Conservation (phyloP, 306 rosid genomes). For the Quercus parvula region DNA sequence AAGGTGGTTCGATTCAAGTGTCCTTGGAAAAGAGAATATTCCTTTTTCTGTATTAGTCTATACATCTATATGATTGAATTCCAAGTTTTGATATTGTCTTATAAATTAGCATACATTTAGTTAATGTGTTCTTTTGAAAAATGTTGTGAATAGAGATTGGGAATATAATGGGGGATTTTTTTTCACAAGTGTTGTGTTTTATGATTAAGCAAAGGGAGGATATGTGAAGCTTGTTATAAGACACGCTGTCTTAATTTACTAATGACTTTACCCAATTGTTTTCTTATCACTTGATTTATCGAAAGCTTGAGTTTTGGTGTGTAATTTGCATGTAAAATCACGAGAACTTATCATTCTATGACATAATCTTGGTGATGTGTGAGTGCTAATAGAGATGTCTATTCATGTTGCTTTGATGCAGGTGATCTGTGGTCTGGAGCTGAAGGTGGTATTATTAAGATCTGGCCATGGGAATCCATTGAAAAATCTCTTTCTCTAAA, state of each 20-base stretch:
- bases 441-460: constrained; percentile 81
- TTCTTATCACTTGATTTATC: neutral
- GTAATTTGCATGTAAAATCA: neutral
- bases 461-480: constrained; percentile 97
- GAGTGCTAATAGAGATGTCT: neutral
- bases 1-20: too few relatives aligned
- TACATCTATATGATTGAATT: too few relatives aligned
- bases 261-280: neutral
- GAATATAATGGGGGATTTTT: neutral
- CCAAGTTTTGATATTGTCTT: too few relatives aligned
- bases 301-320: neutral
- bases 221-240: neutral
- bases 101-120: neutral
- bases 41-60: too few relatives aligned
- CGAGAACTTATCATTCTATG: neutral
- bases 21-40: too few relatives aligned
- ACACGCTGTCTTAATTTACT: neutral
- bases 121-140: neutral
- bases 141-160: neutral
- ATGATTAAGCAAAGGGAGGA: neutral
- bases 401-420: constrained; percentile 27
- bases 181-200: neutral
- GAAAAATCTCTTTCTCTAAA: constrained; percentile 88
- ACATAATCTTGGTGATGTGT: neutral
- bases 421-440: constrained; percentile 98